phyloP scores from a whole-genome alignment of 768 basidiomycete species.

The Kwoniella mangroviensis region DNA sequence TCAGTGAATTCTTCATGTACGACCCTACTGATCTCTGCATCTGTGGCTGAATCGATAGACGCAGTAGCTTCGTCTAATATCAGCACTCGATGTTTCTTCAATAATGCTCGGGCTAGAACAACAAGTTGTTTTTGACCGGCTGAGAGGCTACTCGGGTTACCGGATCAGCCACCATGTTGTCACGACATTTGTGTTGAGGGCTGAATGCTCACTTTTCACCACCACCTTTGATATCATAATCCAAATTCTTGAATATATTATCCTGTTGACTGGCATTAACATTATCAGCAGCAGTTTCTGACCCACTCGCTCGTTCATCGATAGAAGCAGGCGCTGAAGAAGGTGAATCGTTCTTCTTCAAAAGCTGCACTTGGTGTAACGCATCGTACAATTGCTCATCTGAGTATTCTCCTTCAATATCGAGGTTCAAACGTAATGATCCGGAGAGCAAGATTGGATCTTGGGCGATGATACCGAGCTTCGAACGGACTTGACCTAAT shows the following conservation, averaged over 20 bases:
- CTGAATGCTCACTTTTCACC: slow-evolving; percentile 43
- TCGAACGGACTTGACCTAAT: slow-evolving; percentile 42
- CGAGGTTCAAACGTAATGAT: slow-evolving; percentile 52
- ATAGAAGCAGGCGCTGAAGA: slow-evolving; percentile 7
- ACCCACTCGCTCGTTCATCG: neutral
- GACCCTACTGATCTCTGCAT: slow-evolving; percentile 46
- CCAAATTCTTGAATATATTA: slow-evolving; percentile 49
- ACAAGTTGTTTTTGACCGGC: slow-evolving; percentile 54
- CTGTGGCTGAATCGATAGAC: slow-evolving; percentile 51
- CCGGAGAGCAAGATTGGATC: slow-evolving; percentile 51
- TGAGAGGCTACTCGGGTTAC: slow-evolving; percentile 33
- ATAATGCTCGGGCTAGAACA: slow-evolving; percentile 49
- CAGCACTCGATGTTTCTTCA: slow-evolving; percentile 47
- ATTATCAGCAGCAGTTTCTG: neutral
- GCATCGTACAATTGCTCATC: slow-evolving; percentile 51
- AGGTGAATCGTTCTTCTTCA: slow-evolving; percentile 13
- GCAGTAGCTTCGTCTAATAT: slow-evolving; percentile 55
- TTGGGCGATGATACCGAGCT: slow-evolving; percentile 53
- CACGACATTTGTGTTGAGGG: no score
- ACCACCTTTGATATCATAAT: slow-evolving; percentile 47
- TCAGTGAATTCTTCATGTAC: slow-evolving; percentile 46
- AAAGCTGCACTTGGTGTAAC: slow-evolving; percentile 46
- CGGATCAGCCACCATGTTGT: no score
- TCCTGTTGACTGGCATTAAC: neutral
- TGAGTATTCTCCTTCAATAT: slow-evolving; percentile 43